phyloP scores from a whole-genome alignment of 176 grass and related monocot genomes.

The Lolium rigidum region DNA sequence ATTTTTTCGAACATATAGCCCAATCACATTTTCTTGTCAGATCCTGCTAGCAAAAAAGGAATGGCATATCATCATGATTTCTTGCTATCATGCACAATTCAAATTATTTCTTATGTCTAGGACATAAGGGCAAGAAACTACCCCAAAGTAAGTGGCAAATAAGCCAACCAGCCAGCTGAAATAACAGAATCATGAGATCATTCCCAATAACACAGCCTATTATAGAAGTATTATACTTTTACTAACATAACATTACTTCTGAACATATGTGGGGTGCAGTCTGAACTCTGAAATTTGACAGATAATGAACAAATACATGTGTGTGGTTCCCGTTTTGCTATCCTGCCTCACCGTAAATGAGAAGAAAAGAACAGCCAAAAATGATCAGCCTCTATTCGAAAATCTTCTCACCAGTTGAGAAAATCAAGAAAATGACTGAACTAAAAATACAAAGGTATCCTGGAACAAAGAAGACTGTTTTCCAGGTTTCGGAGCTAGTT shows the following conservation, averaged over 20 bases:
- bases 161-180: background rate
- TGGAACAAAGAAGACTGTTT: constrained; percentile 10
- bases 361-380: constrained; percentile 22
- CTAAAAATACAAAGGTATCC: constrained; percentile 29
- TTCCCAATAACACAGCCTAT: background rate
- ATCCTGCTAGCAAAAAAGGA: background rate
- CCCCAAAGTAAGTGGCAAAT: background rate
- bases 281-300: constrained; percentile 35
- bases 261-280: constrained; percentile 29
- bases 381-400: constrained; percentile 23
- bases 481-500: constrained; percentile 11
- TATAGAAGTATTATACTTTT: background rate
- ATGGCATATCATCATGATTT: background rate
- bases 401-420: constrained; percentile 24
- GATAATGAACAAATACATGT: constrained; percentile 24
- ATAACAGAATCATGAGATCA: background rate
- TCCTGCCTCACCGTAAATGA: constrained; percentile 19
- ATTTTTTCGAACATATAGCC: background rate
- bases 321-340: constrained; percentile 33
- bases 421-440: constrained; percentile 33
- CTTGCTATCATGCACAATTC: background rate
- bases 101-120: background rate
- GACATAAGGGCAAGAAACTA: background rate
- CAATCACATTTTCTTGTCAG: background rate
- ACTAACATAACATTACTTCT: background rate